Conservation (phyloP, 805 yeast genomes). For the Candida insectalens region DNA sequence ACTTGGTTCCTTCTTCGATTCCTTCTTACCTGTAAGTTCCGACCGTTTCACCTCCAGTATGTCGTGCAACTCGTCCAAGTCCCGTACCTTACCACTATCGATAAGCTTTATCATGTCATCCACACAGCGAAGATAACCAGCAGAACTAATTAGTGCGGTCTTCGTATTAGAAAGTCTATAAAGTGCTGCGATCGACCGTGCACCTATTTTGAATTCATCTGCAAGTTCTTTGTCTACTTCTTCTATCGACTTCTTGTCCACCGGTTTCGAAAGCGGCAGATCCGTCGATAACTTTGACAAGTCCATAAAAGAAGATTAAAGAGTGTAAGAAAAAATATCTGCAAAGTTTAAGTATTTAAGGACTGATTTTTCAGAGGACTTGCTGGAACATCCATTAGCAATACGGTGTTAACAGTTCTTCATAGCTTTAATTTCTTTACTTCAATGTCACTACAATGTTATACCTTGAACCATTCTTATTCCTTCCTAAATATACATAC, state of each 20-base stretch:
- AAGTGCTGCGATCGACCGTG: conserved; percentile 58
- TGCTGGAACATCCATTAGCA: no score
- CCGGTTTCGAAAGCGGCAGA: conserved; percentile 43
- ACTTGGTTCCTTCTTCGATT: background rate
- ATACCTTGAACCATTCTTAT: no score
- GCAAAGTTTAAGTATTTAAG: no score
- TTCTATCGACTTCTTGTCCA: conserved; percentile 35
- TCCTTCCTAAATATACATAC: no score
- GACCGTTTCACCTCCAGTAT: conserved; percentile 24
- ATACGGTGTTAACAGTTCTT: no score
- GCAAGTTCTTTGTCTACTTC: conserved; percentile 45
- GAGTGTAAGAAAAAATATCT: no score
- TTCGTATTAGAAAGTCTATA: conserved; percentile 52
- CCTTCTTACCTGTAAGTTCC: conserved; percentile 11
- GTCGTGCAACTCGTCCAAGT: conserved; percentile 28
- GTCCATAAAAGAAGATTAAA: no score
- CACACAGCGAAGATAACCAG: conserved; percentile 54
- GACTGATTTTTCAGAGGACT: no score
- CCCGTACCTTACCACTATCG: conserved; percentile 14
- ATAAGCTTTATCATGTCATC: conserved; percentile 35
- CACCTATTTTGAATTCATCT: conserved; percentile 60
- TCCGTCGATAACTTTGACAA: conserved; percentile 48
- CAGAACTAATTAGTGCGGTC: conserved; percentile 34
- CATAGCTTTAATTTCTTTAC: no score
- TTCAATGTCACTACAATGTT: no score